Conservation (phyloP, 2,329 filamentous ascomycete species). For the Neurospora sp. region DNA sequence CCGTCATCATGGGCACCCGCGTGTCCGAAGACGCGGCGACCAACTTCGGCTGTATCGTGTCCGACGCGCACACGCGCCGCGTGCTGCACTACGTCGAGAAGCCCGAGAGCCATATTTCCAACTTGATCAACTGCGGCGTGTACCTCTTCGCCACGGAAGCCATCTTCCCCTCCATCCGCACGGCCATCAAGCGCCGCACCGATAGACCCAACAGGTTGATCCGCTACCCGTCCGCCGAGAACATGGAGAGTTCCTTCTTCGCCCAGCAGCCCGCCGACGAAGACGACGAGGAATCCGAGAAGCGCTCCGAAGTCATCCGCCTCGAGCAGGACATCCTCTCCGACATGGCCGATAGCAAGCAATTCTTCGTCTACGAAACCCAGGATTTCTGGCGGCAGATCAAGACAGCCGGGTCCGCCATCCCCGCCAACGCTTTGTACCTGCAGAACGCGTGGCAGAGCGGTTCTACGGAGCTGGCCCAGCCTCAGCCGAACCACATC, state of each 20-base stretch:
- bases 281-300: constrained; percentile 63
- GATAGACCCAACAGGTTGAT: constrained; percentile 74
- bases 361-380: constrained; percentile 97
- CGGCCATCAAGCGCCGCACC: constrained; percentile 88
- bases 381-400: constrained; percentile 99
- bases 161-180: constrained; percentile 92
- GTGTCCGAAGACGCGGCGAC: constrained; percentile 83
- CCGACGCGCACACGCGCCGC: constrained; percentile 83
- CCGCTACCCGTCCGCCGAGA: constrained; percentile 93
- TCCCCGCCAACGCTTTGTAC: constrained; percentile 94
- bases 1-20: constrained; percentile 86
- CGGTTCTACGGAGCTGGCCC: constrained; percentile 65
- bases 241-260: constrained; percentile 61
- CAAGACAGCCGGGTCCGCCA: constrained; percentile 95
- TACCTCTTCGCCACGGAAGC: constrained; percentile 94
- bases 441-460: constrained; percentile 86
- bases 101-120: constrained; percentile 93
- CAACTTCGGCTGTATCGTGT: constrained; percentile 98
- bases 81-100: constrained; percentile 99
- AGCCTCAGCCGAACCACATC: constrained; percentile 69
- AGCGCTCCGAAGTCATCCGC: constrained; percentile 78
- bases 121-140: constrained; percentile 98
- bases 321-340: constrained; percentile 95
- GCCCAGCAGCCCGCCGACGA: constrained; percentile 31
- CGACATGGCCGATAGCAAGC: constrained; percentile 91